Base-by-base conservation (phyloP, 2,329 filamentous ascomycete species). In the Aspergillus phoenicis region DNA sequence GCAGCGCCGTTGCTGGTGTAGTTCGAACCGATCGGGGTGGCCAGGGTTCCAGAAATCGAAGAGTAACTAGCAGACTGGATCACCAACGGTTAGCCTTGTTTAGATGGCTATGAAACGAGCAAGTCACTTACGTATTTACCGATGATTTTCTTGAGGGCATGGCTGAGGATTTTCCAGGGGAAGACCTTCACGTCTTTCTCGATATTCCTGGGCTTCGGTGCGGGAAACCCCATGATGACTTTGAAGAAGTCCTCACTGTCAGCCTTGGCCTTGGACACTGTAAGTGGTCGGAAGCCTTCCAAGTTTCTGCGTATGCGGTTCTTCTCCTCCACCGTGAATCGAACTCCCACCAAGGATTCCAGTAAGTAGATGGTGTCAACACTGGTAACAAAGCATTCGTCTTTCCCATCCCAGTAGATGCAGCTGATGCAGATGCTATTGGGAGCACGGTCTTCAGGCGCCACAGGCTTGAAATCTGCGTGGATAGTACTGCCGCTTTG, bases 121-220 rank as follows among this genome's bases (percentile, higher is more conserved):
- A 8, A 62, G 61, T 36, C 64, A 85, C 86, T 79, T 80, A 87
- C 86, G 77, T 98, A 99, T 89, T 99, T 99, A 71, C 91, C 89
- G 74, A 99, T 96, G 72, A 99, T 98, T 83, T 99, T 99, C 84
- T 96, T 96, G 66, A 99, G 84, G 0, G 95, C 94, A 62, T 88
- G 85, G 52, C 87, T 86, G 48, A 99, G 83, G 62, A 95, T 91
- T 77, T 93, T 95, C 95, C 95, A 99, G 4, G 93, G 90, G 73
- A 98, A 99, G 11, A 98, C 95, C 80, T 99, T 99, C 73, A 99
- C 93, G 72, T 98, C 94, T 81, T 99, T 99, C 81, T 98, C 95
- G 66, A 99, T 99, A 73, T 98, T 97, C 64, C 95, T 86, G 17
- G 95, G 95, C 78, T 98, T 98, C 2, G 95, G 95, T 62, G 90